phyloP scores from a whole-genome alignment of 768 basidiomycete genomes.

The Galerina marginata region DNA sequence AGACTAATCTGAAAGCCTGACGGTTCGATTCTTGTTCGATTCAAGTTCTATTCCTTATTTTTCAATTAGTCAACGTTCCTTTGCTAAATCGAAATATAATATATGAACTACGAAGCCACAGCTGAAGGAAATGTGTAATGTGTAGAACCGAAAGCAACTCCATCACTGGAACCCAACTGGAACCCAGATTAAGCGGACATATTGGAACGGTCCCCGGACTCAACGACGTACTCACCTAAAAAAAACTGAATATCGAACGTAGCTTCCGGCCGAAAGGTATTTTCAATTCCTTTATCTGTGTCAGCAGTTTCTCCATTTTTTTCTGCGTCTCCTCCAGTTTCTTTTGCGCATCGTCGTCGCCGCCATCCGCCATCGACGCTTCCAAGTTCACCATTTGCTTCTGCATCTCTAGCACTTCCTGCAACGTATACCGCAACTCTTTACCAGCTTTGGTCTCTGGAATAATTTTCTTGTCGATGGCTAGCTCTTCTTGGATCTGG shows the following conservation, averaged over 20 bases:
- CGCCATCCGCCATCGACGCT: neutral
- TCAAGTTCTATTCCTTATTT: no score
- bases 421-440: slow-evolving; percentile 6
- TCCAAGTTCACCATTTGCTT: neutral
- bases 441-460: slow-evolving; percentile 37
- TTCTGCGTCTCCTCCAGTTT: neutral
- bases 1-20: no score
- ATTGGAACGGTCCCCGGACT: no score
- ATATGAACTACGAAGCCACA: no score
- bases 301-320: neutral
- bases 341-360: neutral
- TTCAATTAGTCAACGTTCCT: no score
- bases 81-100: no score
- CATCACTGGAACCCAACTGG: no score
- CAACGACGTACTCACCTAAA: neutral
- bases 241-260: neutral
- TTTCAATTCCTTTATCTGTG: slow-evolving; percentile 1
- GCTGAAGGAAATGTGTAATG: no score
- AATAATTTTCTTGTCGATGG: slow-evolving; percentile 28
- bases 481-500: slow-evolving; percentile 27
- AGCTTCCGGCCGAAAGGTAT: neutral
- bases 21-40: no score
- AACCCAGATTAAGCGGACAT: no score
- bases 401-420: slow-evolving; percentile 15
- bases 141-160: no score